A percentile compares a stretch with the other conserved stretches of the same genome.
Conservation (phyloP, 305 asterid genomes). For the Solanum chacoense region DNA sequence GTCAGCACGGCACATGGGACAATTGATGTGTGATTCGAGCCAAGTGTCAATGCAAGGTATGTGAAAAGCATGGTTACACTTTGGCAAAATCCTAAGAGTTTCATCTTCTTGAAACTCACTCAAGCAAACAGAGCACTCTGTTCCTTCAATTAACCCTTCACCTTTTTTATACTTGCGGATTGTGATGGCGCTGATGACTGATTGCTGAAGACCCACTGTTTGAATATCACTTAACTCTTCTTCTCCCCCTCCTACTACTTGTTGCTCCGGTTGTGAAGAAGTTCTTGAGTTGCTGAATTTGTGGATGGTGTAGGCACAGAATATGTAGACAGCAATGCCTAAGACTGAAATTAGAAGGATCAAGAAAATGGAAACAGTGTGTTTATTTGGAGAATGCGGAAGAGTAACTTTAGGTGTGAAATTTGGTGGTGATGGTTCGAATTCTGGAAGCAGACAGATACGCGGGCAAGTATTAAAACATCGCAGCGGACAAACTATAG, state of each 20-base stretch:
- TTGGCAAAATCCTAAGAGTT: not conserved
- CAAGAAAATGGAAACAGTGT: constrained; percentile 17
- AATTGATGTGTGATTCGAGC: constrained; percentile 2
- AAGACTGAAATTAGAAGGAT: constrained; percentile 24
- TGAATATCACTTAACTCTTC: not conserved
- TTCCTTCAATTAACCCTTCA: not conserved
- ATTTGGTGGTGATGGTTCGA: not conserved
- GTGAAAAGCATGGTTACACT: not conserved
- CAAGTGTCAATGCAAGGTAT: not conserved
- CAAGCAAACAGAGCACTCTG: constrained; percentile 2
- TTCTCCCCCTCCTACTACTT: not conserved
- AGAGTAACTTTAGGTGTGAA: not conserved
- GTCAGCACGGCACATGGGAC: not conserved
- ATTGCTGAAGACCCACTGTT: not conserved
- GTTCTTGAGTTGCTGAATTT: constrained; percentile 11
- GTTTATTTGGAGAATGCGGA: not conserved
- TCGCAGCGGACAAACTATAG: not conserved
- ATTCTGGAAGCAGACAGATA: not conserved
- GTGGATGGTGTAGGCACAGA: constrained; percentile 30
- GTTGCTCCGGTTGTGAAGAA: not conserved
- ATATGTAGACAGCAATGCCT: constrained; percentile 25
- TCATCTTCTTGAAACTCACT: not conserved
- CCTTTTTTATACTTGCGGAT: not conserved
- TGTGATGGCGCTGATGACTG: not conserved
- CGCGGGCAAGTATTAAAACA: not conserved